A percentile compares a stretch with the other conserved stretches of the same genome.
Evolutionary conservation across 306 rosid species (phyloP).

Genomic region (Castanea crenata): DNA sequence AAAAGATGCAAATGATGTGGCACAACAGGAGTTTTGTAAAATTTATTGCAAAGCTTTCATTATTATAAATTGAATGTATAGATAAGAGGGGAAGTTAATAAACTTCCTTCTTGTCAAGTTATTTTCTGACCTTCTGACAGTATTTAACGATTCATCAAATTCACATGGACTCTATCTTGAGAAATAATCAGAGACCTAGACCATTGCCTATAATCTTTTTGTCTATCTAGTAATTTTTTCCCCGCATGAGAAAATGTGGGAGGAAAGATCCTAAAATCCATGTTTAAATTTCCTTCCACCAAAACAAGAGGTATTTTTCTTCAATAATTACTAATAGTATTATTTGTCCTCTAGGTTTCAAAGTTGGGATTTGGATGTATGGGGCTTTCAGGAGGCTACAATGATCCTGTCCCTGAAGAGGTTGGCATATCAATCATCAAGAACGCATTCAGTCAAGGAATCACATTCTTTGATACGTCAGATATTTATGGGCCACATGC

Average conservation of each 20-base stretch:
- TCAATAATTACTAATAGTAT: background rate
- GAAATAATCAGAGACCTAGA: background rate
- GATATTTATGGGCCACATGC: conserved; percentile 52
- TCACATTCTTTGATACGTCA: conserved; percentile 74
- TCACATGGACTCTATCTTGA: background rate
- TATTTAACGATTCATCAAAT: background rate
- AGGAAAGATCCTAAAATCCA: background rate
- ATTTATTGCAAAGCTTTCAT: too few relatives aligned
- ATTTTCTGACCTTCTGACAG: too few relatives aligned
- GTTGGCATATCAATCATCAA: conserved; percentile 51
- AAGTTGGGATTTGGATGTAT: conserved; percentile 70
- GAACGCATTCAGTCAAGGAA: conserved; percentile 54
- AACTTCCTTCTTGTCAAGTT: too few relatives aligned
- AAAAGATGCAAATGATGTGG: too few relatives aligned
- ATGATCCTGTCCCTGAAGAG: conserved; percentile 53
- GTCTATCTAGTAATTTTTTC: background rate
- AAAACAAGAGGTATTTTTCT: background rate
- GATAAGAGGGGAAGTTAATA: too few relatives aligned
- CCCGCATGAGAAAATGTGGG: background rate
- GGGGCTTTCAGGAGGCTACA: conserved; percentile 56
- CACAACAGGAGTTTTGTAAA: too few relatives aligned
- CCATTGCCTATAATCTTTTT: background rate
- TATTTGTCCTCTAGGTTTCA: conserved; percentile 48
- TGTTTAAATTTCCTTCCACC: background rate
- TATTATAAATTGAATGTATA: too few relatives aligned